A percentile compares a stretch with the other conserved stretches of the same genome.
Evolutionary conservation across 2,329 filamentous ascomycete genomes (phyloP).

Genomic region (Colletotrichum eleusines): DNA sequence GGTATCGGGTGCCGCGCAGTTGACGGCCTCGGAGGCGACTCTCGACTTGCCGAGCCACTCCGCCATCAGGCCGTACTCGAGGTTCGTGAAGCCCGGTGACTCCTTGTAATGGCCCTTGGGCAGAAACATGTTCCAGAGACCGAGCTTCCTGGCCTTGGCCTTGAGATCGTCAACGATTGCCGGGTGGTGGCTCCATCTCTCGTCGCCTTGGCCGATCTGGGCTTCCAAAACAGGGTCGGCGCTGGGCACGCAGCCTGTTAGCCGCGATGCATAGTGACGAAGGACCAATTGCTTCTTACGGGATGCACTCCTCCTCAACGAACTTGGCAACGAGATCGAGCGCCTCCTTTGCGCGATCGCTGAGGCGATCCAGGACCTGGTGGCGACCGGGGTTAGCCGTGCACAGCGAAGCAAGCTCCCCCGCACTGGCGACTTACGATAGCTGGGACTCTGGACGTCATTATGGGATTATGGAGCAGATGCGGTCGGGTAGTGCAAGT

Average conservation of each 20-base stretch:
- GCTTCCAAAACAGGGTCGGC: constrained; percentile 85
- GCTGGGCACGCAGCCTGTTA: constrained; percentile 50
- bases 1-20: constrained; percentile 91
- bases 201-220: constrained; percentile 80
- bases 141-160: constrained; percentile 81
- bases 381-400: constrained; percentile 25
- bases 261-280: not conserved
- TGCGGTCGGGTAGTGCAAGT: not conserved
- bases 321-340: constrained; percentile 94
- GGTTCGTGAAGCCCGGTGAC: constrained; percentile 92
- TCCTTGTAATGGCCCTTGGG: constrained; percentile 95
- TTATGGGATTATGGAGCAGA: constrained; percentile 26
- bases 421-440: constrained; percentile 43
- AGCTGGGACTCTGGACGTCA: constrained; percentile 45
- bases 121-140: constrained; percentile 98
- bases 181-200: constrained; percentile 85
- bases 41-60: constrained; percentile 92
- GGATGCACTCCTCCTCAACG: constrained; percentile 94
- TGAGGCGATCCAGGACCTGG: constrained; percentile 72
- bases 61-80: constrained; percentile 98
- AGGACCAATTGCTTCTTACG: constrained; percentile 60
- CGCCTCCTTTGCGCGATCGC: constrained; percentile 85
- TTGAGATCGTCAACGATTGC: constrained; percentile 90
- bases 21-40: constrained; percentile 86
- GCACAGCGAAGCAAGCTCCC: constrained; percentile 15